A percentile compares a stretch with the other conserved stretches of the same genome.
These are phyloP conservation scores for Amborella trichopoda DNA, from an alignment of 164 flowering plant species.

Conservation along the genomic window DNA sequence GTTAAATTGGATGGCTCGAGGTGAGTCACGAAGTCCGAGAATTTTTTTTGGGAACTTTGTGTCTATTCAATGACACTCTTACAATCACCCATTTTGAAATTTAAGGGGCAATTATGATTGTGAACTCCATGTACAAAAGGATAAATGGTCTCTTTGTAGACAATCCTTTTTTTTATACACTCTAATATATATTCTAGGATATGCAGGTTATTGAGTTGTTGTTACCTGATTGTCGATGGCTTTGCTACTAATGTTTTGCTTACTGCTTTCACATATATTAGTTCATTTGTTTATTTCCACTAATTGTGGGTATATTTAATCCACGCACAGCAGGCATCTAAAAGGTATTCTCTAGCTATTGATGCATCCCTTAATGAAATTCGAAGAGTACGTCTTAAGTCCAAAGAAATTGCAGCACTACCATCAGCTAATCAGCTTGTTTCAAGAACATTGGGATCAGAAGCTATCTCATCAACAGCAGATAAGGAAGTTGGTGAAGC, in stretches of 20 bases:
- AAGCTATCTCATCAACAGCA: constrained; percentile 6
- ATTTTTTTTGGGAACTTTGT: too few species aligned
- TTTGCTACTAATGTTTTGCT: not conserved
- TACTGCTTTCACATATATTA: not conserved
- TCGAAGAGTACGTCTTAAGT: constrained; percentile 66
- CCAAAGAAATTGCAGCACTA: constrained; percentile 45
- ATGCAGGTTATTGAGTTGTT: not conserved
- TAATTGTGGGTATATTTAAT: not conserved
- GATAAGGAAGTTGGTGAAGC: constrained; percentile 7
- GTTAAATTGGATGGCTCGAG: too few species aligned
- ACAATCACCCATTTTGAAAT: too few species aligned
- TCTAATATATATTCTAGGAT: not conserved
- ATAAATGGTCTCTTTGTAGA: too few species aligned
- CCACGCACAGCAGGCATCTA: constrained; percentile 27
- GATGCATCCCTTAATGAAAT: constrained; percentile 57
- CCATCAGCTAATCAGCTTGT: constrained; percentile 24
- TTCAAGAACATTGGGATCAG: constrained; percentile 14
- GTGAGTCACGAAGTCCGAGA: too few species aligned
- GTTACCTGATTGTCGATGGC: not conserved
- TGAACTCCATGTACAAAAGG: too few species aligned
- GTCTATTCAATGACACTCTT: too few species aligned
- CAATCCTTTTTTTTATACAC: not conserved
- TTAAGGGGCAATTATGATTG: too few species aligned
- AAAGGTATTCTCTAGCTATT: constrained; percentile 24
- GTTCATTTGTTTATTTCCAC: not conserved